These are phyloP conservation scores for Leccinum huronense DNA, from an alignment of 1,284 basidiomycete genomes.

Conservation along the genomic window DNA sequence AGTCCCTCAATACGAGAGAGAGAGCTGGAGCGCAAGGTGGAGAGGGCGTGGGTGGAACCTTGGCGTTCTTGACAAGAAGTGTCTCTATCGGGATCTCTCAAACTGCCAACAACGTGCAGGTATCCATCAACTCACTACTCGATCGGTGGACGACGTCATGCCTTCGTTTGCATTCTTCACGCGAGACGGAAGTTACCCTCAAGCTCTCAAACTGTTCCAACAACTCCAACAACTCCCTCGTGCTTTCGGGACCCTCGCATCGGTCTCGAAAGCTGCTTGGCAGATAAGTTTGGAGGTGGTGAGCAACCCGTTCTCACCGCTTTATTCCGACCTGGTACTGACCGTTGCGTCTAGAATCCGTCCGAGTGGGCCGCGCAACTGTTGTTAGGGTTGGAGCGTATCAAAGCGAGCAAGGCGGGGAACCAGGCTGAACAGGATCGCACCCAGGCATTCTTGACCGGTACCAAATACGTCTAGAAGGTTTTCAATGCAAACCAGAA, in stretches of 20 bases:
- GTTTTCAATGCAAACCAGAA: conserved; percentile 78
- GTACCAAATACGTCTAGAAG: conserved; percentile 67
- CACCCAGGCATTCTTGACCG: conserved; percentile 51
- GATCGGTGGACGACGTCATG: conserved; percentile 76
- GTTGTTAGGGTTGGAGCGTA: conserved; percentile 80
- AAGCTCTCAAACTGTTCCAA: conserved; percentile 82
- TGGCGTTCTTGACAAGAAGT: conserved; percentile 74
- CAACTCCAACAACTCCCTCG: conserved; percentile 70
- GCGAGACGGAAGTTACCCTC: conserved; percentile 68
- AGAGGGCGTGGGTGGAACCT: conserved; percentile 47
- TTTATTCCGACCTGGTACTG: not conserved
- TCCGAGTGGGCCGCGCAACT: conserved; percentile 73
- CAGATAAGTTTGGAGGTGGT: conserved; percentile 81
- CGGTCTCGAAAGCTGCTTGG: conserved; percentile 90
- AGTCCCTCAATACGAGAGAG: conserved; percentile 66
- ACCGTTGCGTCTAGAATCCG: conserved; percentile 58
- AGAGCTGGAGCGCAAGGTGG: conserved; percentile 51
- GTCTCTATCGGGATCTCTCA: conserved; percentile 4
- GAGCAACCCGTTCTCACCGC: conserved; percentile 32
- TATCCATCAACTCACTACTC: conserved; percentile 75
- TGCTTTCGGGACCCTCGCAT: conserved; percentile 89
- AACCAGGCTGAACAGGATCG: conserved; percentile 59
- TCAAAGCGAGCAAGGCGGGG: conserved; percentile 77
- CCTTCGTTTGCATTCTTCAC: conserved; percentile 81
- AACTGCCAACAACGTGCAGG: conserved; percentile 43